phyloP scores from a whole-genome alignment of 129 eudicot species.

The Flaveria ramosissima region DNA sequence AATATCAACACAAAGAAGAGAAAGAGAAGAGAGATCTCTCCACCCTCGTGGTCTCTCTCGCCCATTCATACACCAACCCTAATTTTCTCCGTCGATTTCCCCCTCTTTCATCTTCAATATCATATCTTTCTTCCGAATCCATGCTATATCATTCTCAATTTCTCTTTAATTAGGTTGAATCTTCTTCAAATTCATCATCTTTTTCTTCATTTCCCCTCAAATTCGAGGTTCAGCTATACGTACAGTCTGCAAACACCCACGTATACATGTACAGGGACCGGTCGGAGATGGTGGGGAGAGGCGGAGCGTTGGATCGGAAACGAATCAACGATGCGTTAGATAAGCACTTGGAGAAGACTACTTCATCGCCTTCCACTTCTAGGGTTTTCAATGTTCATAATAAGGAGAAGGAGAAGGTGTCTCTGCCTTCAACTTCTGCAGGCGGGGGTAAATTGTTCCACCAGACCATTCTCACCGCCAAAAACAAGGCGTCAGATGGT shows the following conservation, averaged over 20 bases:
- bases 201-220: not conserved
- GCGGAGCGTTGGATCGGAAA: slow-evolving; percentile 67
- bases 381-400: slow-evolving; percentile 33
- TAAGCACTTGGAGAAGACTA: slow-evolving; percentile 67
- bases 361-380: slow-evolving; percentile 67
- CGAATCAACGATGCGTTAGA: slow-evolving; percentile 76
- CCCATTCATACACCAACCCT: slow-evolving; percentile 37
- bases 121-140: not conserved
- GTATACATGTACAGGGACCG: slow-evolving; percentile 53
- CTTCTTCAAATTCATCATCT: not conserved
- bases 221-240: slow-evolving; percentile 1
- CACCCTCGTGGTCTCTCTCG: slow-evolving; percentile 18
- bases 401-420: slow-evolving; percentile 51
- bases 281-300: slow-evolving; percentile 52
- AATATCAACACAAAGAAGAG: not conserved
- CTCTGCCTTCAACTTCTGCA: slow-evolving; percentile 56
- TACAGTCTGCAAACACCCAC: slow-evolving; percentile 14
- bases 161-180: slow-evolving; percentile 17
- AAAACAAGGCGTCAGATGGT: slow-evolving; percentile 61
- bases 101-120: not conserved
- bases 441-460: slow-evolving; percentile 39
- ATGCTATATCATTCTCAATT: slow-evolving; percentile 16
- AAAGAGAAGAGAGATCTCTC: slow-evolving; percentile 24
- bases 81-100: slow-evolving; percentile 32
- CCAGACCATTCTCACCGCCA: slow-evolving; percentile 25